A percentile compares a stretch with the other conserved stretches of the same genome.
These are phyloP conservation scores for Leccinum fuscescens DNA, from an alignment of 1,284 basidiomycete species.

Conservation along the genomic window DNA sequence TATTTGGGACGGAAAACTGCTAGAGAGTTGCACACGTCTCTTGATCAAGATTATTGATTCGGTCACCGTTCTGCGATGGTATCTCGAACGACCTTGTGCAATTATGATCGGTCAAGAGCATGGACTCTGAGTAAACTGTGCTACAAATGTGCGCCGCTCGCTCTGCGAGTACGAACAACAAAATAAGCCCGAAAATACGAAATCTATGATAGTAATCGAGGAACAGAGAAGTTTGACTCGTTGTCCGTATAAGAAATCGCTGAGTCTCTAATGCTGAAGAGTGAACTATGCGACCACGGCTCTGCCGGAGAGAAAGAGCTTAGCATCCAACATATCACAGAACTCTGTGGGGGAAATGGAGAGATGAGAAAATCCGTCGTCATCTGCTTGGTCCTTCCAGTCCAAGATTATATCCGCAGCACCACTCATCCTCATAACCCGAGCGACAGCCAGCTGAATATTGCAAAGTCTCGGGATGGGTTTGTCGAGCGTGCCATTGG, in stretches of 20 bases:
- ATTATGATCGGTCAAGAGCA: slow-evolving; percentile 9
- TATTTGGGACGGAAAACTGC: slow-evolving; percentile 52
- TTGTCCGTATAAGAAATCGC: neutral
- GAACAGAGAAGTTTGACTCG: neutral
- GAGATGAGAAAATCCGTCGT: neutral
- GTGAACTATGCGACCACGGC: neutral
- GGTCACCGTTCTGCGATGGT: slow-evolving; percentile 31
- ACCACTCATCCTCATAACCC: slow-evolving; percentile 9
- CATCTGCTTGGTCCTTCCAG: slow-evolving; percentile 9
- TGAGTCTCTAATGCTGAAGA: neutral
- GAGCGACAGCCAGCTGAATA: slow-evolving; percentile 7
- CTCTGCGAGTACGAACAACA: no score
- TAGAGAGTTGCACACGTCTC: slow-evolving; percentile 42
- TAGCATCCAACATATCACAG: neutral
- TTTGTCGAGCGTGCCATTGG: neutral
- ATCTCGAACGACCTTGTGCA: slow-evolving; percentile 19
- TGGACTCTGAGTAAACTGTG: slow-evolving; percentile 30
- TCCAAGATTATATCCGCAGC: slow-evolving; percentile 5
- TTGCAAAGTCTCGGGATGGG: slow-evolving; percentile 5
- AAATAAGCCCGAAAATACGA: neutral
- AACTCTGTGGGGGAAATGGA: neutral
- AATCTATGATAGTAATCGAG: neutral
- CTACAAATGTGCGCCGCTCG: neutral
- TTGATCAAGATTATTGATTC: slow-evolving; percentile 40
- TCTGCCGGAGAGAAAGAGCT: neutral